Base-by-base conservation (phyloP, 257 asterid species). In the Echium plantagineum region DNA sequence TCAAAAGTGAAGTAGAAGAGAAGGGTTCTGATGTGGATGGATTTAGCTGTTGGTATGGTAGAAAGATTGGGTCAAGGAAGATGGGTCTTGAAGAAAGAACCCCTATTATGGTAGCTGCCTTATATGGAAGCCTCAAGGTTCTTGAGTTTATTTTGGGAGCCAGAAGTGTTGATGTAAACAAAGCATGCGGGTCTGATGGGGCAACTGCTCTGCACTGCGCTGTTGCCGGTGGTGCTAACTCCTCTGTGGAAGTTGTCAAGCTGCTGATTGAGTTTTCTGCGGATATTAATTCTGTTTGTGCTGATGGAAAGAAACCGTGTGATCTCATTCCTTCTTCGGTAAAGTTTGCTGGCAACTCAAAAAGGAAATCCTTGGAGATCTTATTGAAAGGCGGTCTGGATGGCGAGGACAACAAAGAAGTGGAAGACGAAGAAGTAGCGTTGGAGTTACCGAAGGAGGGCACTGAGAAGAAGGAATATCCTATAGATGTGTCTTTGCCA, bases 141-240 rank as follows among this genome's bases (percentile, higher is more conserved):
- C 63, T 89, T 65, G 80, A 75, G 63, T 86, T 82, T 62, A 74
- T 86, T 28, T 13, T 89, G 57, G 72, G 60, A 24, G 61, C 81
- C 21, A 72, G 80, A 1, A 73, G 69, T 59, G 76, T 78, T 62
- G 95, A 89, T 66, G 83, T 83, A 55, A 89, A 82, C 59, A 67
- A 74, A 58, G 84, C 96, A 2, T 79, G 83, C 47, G 94, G 90
- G 42, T 79, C 83, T 0, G 97, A 89, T 62, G 82, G 93, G 3
- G 90, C 83, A 55, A 89, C 97, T 17, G 79, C 97, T 15, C 94
- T 89, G 20, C 97, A 89, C 70, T 89, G 97, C 62, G 93, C 89
- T 5, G 83, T 89, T 0, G 83, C 94, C 9, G 52, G 63, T 38
- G 52, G 63, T 49, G 19, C 63, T 9, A 21, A 16, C 24, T n/a